Percentiles rank a stretch among this genome's conserved stretches.
Conservation (phyloP, 768 basidiomycete species). For the Tulasnella sp. region DNA sequence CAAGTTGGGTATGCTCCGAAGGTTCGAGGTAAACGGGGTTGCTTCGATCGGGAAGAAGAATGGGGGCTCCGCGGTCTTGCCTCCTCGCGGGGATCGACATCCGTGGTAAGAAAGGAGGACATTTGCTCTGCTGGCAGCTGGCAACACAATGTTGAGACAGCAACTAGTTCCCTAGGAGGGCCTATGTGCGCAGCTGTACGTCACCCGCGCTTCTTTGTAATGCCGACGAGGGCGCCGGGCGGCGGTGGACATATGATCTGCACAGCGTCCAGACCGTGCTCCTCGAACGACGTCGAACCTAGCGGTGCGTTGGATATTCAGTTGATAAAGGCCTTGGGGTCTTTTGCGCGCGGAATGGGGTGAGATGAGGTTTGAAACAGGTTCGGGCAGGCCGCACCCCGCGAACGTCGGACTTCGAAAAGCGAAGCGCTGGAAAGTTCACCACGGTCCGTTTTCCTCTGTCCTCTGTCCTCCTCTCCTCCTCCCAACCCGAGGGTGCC, state of each 20-base stretch:
- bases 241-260: background rate
- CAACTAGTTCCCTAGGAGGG: background rate
- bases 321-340: background rate
- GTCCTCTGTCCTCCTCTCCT: background rate
- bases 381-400: background rate
- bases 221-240: background rate
- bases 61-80: slow-evolving; percentile 3
- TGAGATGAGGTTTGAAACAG: slow-evolving; percentile 1
- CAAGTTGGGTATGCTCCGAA: slow-evolving; percentile 4
- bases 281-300: background rate
- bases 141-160: background rate
- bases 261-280: background rate
- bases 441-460: slow-evolving; percentile 3
- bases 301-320: background rate
- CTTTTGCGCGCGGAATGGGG: background rate
- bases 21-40: background rate
- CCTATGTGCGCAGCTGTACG: background rate
- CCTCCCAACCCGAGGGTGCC: background rate
- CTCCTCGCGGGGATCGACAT: background rate
- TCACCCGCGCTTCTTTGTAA: background rate
- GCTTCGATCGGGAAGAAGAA: background rate
- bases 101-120: background rate
- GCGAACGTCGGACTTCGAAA: slow-evolving; percentile 1
- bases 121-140: background rate
- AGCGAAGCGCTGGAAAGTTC: background rate